phyloP scores from a whole-genome alignment of 305 asterid genomes.

The Coffea humblotiana region DNA sequence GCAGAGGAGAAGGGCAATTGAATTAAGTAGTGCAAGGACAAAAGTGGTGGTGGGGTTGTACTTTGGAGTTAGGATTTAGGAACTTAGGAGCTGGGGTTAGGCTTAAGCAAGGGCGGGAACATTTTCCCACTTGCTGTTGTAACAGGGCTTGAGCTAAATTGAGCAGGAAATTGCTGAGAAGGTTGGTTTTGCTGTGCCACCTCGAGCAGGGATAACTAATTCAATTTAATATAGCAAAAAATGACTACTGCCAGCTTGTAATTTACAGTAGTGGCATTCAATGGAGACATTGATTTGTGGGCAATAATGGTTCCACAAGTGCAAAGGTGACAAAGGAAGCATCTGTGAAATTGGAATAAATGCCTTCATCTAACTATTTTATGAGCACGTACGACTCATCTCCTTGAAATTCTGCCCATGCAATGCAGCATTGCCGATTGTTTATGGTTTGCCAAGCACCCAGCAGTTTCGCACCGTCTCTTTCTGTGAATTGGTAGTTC shows the following conservation, averaged over 20 bases:
- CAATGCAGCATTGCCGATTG: background rate
- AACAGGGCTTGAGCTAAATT: background rate
- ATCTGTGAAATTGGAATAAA: background rate
- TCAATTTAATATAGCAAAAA: background rate
- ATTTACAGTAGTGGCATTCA: background rate
- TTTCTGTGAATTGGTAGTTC: background rate
- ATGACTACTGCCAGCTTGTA: background rate
- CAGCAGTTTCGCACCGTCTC: background rate
- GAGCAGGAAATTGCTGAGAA: conserved; percentile 12
- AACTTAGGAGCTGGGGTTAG: background rate
- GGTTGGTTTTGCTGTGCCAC: conserved; percentile 2
- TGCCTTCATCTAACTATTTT: background rate
- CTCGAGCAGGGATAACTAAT: background rate
- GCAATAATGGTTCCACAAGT: background rate
- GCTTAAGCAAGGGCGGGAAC: background rate
- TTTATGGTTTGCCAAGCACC: background rate
- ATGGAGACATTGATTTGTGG: background rate
- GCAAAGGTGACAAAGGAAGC: background rate
- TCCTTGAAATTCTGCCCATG: background rate
- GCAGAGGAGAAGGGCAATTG: background rate
- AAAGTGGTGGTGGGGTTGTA: background rate
- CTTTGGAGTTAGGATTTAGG: too few relatives aligned
- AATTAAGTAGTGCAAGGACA: too few relatives aligned
- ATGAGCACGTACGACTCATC: background rate
- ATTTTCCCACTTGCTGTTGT: background rate